phyloP scores from a whole-genome alignment of 2,329 filamentous ascomycete species.

The Aspergillus nomiae region DNA sequence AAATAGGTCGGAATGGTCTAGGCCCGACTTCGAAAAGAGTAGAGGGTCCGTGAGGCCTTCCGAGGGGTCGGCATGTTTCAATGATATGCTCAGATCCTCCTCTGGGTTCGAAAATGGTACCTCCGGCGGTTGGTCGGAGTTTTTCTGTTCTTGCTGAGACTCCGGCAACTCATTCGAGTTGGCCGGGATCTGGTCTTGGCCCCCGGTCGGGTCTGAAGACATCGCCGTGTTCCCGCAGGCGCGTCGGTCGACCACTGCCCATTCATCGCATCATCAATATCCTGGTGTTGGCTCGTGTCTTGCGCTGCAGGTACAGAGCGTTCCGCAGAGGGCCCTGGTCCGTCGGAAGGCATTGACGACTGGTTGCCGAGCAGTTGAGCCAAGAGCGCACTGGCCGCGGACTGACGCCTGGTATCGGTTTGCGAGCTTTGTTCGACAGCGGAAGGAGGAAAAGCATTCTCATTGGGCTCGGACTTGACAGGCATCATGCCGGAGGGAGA shows the following conservation, averaged over 20 bases:
- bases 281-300: constrained; percentile 5
- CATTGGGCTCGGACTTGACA: constrained; percentile 35
- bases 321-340: constrained; percentile 11
- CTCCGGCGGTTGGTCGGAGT: constrained; percentile 11
- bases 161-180: constrained; percentile 3
- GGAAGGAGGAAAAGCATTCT: constrained; percentile 22
- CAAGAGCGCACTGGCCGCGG: constrained; percentile 43
- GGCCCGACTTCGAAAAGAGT: constrained; percentile 32
- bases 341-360: constrained; percentile 24
- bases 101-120: constrained; percentile 16
- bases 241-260: constrained; percentile 16
- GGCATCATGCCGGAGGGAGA: constrained; percentile 28
- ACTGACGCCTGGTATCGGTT: constrained; percentile 40
- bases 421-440: constrained; percentile 27
- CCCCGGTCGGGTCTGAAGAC: constrained; percentile 12
- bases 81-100: constrained; percentile 3
- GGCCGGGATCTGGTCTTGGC: constrained; percentile 14
- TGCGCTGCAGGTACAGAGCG: constrained; percentile 11
- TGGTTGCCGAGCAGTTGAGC: constrained; percentile 45
- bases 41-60: constrained; percentile 37
- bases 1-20: constrained; percentile 38
- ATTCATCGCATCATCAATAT: constrained; percentile 11
- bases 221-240: constrained; percentile 7
- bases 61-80: constrained; percentile 26
- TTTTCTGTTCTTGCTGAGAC: constrained; percentile 16